phyloP scores from a whole-genome alignment of 2,329 filamentous ascomycete genomes.

The Tolypocladium endophyticum region DNA sequence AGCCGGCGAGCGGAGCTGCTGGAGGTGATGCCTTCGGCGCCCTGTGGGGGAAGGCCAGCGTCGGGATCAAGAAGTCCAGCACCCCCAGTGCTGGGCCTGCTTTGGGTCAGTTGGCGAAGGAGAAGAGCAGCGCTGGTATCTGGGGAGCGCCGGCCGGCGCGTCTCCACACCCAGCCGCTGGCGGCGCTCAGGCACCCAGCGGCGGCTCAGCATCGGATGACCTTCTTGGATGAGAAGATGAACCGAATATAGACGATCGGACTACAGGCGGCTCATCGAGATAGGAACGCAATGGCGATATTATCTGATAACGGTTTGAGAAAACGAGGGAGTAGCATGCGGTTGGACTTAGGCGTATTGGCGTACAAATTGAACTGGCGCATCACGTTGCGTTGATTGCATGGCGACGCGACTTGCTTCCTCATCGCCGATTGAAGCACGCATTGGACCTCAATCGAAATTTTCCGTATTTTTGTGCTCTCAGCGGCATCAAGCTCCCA shows the following conservation, averaged over 20 bases:
- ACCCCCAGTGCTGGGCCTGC: slow-evolving; percentile 58
- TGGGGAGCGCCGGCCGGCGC: slow-evolving; percentile 64
- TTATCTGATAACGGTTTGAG: neutral
- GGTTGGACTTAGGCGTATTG: slow-evolving; percentile 27
- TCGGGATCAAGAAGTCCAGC: slow-evolving; percentile 62
- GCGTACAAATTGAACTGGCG: slow-evolving; percentile 27
- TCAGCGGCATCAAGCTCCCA: neutral
- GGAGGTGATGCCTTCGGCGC: slow-evolving; percentile 83
- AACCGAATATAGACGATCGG: neutral
- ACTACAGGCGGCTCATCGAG: neutral
- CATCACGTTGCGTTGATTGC: slow-evolving; percentile 12
- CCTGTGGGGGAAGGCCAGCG: slow-evolving; percentile 68
- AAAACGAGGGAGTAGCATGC: slow-evolving; percentile 8
- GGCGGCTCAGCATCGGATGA: slow-evolving; percentile 34
- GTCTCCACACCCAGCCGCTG: slow-evolving; percentile 17
- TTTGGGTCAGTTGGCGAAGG: slow-evolving; percentile 91
- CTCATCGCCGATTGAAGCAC: neutral
- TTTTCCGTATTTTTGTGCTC: neutral
- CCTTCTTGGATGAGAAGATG: slow-evolving; percentile 30
- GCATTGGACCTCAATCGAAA: neutral
- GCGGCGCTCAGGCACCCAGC: slow-evolving; percentile 14
- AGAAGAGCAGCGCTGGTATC: slow-evolving; percentile 88
- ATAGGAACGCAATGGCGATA: neutral
- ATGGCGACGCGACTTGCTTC: neutral
- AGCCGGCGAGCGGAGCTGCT: slow-evolving; percentile 40